Evolutionary conservation across 345 rosid species (phyloP), one percentile per base, ranked within the genome.

Genomic region (Noccaea caerulescens): DNA sequence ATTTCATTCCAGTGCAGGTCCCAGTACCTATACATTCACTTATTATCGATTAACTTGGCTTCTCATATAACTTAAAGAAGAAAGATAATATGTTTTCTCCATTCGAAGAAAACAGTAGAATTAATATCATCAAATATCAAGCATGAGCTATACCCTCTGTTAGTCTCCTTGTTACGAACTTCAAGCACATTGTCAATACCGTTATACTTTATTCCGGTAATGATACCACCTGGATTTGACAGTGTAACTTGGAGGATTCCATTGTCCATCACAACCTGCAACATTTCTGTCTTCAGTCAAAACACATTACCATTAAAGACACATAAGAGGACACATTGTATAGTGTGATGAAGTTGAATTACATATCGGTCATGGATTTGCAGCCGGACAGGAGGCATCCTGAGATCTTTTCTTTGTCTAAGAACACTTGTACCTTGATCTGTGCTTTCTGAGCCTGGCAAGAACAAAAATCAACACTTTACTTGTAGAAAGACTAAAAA

Each of bases 171-270:
- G 63, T 89, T 89, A 66, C 72, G 86, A 80, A 83, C 74, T 79
- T 86, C 96, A 12, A 89, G 96, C 82, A 89, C 72, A 80, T 87
- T 87, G 78, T 87, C 96, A 5, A 89, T 65, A 56, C 87, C 87
- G 38, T 66, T 68, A 51, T 78, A 89, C 53, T 53, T 75, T 9
- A 89, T 84, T n/a, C 91, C 86, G 13, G 89, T 86, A 30, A 89
- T 84, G 30, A 84, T 84, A 13, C 96, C 93, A 8, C 86, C 93
- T 10, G 96, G 93, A 1, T 81, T 86, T 3, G 96, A 84, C 23
- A 87, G 63, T 8, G 91, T 86, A 53, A 89, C 83, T 82, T 84
- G 87, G 11, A 82, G 65, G 56, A 87, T 79, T 55, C 96, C 96
- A 73, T 87, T 89, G 36, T 87, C 86, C 88, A 89, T 74, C 71